These are phyloP conservation scores for Fusarium oligoseptatum DNA, from an alignment of 2,329 filamentous ascomycete genomes.

Conservation along the genomic window DNA sequence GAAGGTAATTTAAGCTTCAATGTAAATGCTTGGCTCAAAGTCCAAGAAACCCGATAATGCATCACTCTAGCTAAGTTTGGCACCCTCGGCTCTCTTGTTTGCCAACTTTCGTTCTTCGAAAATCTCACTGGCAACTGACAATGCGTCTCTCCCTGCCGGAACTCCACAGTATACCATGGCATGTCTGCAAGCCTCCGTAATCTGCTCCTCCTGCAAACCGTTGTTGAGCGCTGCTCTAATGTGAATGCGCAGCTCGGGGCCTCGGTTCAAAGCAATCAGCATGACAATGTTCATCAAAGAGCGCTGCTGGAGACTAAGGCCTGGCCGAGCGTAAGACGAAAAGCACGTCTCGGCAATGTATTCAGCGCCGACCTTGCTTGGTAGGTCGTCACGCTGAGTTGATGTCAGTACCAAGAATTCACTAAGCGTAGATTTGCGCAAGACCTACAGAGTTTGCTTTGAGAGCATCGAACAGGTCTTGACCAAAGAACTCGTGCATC, in stretches of 20 bases:
- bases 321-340: conserved; percentile 10
- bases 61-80: not conserved
- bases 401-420: not conserved
- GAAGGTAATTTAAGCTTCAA: not conserved
- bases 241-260: conserved; percentile 14
- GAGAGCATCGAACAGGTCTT: not conserved
- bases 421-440: not conserved
- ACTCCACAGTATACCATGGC: conserved; percentile 22
- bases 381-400: conserved; percentile 12
- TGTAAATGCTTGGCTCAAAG: not conserved
- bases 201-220: conserved; percentile 14
- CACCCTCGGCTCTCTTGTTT: not conserved
- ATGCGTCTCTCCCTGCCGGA: conserved; percentile 15
- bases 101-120: not conserved
- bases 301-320: conserved; percentile 5
- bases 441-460: not conserved
- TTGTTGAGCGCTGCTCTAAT: conserved; percentile 13
- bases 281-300: conserved; percentile 19
- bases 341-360: conserved; percentile 16
- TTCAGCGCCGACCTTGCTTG: conserved; percentile 1
- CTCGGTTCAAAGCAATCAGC: conserved; percentile 13
- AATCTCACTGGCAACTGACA: conserved; percentile 2
- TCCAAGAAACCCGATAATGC: not conserved
- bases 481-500: conserved; percentile 1
- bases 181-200: conserved; percentile 11